phyloP scores from a whole-genome alignment of 345 rosid genomes.

The Erodium maritimum region DNA sequence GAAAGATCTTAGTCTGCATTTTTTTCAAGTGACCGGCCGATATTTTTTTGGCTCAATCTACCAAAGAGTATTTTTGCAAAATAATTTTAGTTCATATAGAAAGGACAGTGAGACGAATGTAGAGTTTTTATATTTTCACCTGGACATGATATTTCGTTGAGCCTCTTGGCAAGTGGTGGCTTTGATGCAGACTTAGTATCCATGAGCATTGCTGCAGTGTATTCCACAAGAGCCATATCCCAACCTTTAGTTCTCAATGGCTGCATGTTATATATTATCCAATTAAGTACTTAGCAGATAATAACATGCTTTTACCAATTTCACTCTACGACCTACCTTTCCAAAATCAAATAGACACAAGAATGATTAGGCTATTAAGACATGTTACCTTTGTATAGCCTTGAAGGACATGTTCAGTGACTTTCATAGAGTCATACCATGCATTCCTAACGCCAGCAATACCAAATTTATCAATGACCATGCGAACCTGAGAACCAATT shows the following conservation, averaged over 20 bases:
- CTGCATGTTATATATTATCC: slow-evolving; percentile 20
- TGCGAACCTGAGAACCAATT: slow-evolving; percentile 39
- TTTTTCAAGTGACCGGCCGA: no score
- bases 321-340: slow-evolving; percentile 1
- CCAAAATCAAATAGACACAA: background rate
- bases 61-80: no score
- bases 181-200: slow-evolving; percentile 28
- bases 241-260: slow-evolving; percentile 60
- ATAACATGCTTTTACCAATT: background rate
- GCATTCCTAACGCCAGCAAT: slow-evolving; percentile 53
- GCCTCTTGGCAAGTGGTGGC: slow-evolving; percentile 37
- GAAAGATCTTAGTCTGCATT: no score
- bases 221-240: slow-evolving; percentile 75
- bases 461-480: slow-evolving; percentile 61
- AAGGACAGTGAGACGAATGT: no score
- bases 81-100: no score
- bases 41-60: no score
- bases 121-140: slow-evolving; percentile 25
- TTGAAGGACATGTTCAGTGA: slow-evolving; percentile 35
- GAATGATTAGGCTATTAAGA: background rate
- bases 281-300: background rate
- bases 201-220: slow-evolving; percentile 49
- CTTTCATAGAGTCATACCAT: slow-evolving; percentile 55
- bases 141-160: slow-evolving; percentile 59
- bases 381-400: slow-evolving; percentile 74